These are phyloP conservation scores for Torulaspora maleeae DNA, from an alignment of 805 yeast genomes.

Conservation along the genomic window DNA sequence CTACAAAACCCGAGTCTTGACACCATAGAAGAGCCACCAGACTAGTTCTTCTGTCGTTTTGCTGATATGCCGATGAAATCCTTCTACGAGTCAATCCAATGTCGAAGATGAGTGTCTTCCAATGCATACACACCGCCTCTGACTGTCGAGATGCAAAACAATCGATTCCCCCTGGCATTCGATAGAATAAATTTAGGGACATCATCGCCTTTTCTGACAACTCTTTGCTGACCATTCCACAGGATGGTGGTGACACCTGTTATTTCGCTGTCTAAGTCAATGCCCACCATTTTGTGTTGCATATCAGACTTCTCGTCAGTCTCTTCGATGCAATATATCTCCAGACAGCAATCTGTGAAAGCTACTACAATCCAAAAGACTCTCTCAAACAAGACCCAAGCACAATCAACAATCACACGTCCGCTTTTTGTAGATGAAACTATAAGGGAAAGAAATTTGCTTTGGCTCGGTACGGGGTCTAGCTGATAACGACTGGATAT, in stretches of 20 bases:
- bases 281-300: not conserved
- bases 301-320: not conserved
- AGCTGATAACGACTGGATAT: not conserved
- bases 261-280: not conserved
- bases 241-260: not conserved
- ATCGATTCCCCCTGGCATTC: not conserved
- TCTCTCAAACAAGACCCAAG: not conserved
- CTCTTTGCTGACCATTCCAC: not conserved
- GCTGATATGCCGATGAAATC: not conserved
- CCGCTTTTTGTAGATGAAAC: not conserved
- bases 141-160: not conserved
- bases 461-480: not conserved
- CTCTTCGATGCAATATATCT: not conserved
- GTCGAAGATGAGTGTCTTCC: not conserved
- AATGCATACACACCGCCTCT: not conserved
- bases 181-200: not conserved
- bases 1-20: too few species aligned
- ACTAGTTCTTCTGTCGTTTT: too few species aligned
- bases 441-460: not conserved
- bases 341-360: constrained; percentile 3
- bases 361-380: constrained; percentile 10
- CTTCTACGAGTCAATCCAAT: not conserved
- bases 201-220: too few species aligned
- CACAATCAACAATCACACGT: not conserved
- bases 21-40: too few species aligned